Conservation (phyloP, 2,329 filamentous ascomycete species). For the Chalaropsis ovoidea region DNA sequence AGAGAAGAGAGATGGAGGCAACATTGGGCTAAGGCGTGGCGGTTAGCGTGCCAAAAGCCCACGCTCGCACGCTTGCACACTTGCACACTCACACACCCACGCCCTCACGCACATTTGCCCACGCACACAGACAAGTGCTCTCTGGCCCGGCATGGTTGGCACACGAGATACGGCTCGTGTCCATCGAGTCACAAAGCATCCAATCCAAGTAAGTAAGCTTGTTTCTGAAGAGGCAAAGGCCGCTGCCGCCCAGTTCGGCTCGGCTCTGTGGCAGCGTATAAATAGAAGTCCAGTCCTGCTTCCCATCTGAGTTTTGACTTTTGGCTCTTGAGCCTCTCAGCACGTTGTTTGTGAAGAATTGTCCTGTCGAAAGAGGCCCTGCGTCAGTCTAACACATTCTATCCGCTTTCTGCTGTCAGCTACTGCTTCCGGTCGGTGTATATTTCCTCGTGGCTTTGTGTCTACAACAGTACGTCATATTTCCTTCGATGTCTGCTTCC, state of each 20-base stretch:
- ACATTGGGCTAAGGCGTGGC: neutral
- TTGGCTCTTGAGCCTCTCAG: neutral
- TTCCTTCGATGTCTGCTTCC: neutral
- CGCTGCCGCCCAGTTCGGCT: too few relatives aligned
- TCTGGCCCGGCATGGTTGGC: neutral
- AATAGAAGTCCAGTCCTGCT: neutral
- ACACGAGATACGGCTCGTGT: neutral
- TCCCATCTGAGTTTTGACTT: neutral
- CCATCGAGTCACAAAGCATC: neutral
- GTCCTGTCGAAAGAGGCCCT: neutral
- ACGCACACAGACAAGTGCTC: neutral
- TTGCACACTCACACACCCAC: neutral
- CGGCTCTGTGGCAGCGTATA: neutral
- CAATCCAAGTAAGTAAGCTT: neutral
- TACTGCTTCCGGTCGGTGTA: neutral
- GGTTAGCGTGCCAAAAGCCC: neutral
- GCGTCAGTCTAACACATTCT: neutral
- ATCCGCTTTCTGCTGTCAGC: neutral
- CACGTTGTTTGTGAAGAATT: neutral
- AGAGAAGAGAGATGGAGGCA: neutral
- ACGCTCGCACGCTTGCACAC: neutral
- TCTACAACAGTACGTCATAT: neutral
- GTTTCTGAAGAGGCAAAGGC: neutral
- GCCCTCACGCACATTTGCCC: too few relatives aligned
- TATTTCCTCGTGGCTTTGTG: neutral